Base-by-base conservation (phyloP, 768 basidiomycete genomes). In the Mycena albidolilacea region DNA sequence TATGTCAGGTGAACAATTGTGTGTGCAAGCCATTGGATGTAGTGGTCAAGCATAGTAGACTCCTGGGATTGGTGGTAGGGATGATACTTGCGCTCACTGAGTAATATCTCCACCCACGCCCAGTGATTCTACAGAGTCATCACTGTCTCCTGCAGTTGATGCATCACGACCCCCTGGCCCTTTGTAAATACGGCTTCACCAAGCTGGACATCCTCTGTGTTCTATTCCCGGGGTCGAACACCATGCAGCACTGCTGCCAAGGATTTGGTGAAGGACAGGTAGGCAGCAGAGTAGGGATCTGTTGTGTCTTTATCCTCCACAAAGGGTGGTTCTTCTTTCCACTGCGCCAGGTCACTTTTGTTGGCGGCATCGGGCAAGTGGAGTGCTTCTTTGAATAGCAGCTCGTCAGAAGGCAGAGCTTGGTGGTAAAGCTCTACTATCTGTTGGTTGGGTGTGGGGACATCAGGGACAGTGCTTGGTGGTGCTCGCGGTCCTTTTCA, bases 11-110 rank as follows among this genome's bases (percentile, higher is more conserved):
- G 48, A 23, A 23, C 63, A 10, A 69, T 63, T 3, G 61, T 62
- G 19, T 60, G 68, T 6, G 68, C 68, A 14, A 17, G 50, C 68
- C 68, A 69, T 10, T 62, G 61, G 9, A 55, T 3, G 7, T 44
- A 69, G 14, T 69, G 68, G 9, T 35, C 37, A 0, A 54, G 23
- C 52, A 54, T 54, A 0, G 52, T 17, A 14, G 30, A 9, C 23
- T 54, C 52, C 10, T 23, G 4, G 10, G 52, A 54, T 30, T 23
- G 23, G 14, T 23, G 50, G 7, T 21, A n/a, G n/a, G 50, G 50
- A 23, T 52, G 5, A 52, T 52, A 52, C 23, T 23, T 23, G 23
- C 23, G 1, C 23, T 23, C 23, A 23, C 23, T 2, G 3, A n/a
- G 7, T n/a, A 52, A 7, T 11, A 1, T 52, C 50, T 6, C 6